Conservation (phyloP, 1,139 yeast species). For the Hyphopichia khmerensis region DNA sequence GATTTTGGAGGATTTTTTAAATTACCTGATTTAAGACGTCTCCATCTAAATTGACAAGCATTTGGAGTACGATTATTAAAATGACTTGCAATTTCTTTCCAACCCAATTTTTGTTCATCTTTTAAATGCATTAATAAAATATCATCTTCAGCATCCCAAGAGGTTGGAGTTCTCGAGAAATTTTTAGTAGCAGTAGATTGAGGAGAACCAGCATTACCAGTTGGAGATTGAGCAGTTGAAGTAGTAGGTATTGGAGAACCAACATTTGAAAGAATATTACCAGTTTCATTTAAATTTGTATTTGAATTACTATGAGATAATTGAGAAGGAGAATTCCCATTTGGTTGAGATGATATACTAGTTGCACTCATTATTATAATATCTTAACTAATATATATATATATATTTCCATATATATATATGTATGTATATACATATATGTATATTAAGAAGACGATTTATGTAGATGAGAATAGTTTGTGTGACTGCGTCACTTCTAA, state of each 20-base stretch:
- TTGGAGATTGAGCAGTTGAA: background rate
- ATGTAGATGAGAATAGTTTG: background rate
- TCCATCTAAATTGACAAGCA: constrained; percentile 80
- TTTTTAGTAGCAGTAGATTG: constrained; percentile 14
- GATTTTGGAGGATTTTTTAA: constrained; percentile 56
- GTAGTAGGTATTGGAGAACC: background rate
- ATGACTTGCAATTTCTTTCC: constrained; percentile 74
- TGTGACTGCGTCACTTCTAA: background rate
- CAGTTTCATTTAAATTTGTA: background rate
- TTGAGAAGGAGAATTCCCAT: background rate
- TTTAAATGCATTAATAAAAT: constrained; percentile 64
- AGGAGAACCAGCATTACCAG: constrained; percentile 3
- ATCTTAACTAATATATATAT: background rate
- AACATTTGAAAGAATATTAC: background rate
- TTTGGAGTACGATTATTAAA: constrained; percentile 71
- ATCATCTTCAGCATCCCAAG: constrained; percentile 79
- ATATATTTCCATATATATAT: too few relatives aligned
- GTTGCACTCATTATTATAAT: background rate
- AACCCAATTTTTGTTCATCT: constrained; percentile 69
- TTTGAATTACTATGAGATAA: background rate
- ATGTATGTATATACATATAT: too few relatives aligned
- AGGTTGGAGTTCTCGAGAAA: constrained; percentile 55
- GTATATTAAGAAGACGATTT: too few relatives aligned
- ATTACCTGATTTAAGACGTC: constrained; percentile 65
- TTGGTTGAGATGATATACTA: background rate